These are phyloP conservation scores for Pigoraptor vietnamica DNA, from an alignment of 78 protist species.

Conservation along the genomic window DNA sequence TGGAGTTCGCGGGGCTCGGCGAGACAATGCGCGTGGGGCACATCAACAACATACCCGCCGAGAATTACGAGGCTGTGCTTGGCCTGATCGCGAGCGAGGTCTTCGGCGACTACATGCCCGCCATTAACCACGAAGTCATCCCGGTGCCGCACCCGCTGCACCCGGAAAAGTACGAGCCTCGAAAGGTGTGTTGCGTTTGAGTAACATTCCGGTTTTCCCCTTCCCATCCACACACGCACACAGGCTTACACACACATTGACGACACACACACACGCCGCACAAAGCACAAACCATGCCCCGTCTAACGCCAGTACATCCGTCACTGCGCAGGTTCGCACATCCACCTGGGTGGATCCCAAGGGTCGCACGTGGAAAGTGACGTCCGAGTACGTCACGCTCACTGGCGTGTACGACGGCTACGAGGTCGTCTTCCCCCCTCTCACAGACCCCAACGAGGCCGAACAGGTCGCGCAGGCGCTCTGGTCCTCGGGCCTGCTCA, in stretches of 20 bases:
- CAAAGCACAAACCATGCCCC: background rate
- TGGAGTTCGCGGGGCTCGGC: background rate
- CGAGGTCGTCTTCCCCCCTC: background rate
- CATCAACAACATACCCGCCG: background rate
- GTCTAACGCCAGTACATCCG: background rate
- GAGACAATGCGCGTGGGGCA: background rate
- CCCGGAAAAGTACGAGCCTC: background rate
- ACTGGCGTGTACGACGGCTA: background rate
- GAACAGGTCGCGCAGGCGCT: background rate
- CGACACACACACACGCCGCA: background rate
- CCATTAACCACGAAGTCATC: background rate
- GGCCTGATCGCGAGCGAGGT: background rate
- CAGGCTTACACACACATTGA: too few relatives aligned
- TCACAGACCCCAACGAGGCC: background rate
- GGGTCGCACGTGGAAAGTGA: background rate
- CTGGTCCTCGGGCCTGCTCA: background rate
- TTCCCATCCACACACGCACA: too few relatives aligned
- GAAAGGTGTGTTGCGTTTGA: background rate
- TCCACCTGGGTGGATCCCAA: background rate
- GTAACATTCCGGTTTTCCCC: background rate
- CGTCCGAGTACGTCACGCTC: background rate
- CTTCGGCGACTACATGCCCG: background rate
- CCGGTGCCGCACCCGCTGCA: background rate
- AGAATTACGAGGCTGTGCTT: background rate
- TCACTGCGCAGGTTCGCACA: background rate